phyloP scores from a whole-genome alignment of 78 protist species.

The slime mould (Dictyostelium discoideum) region dicty_2.7 NC_007089.4:1159001-1159500 shows the following conservation, averaged over 20 bases:
- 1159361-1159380: too few relatives aligned
- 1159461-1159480: too few relatives aligned
- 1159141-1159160: slow-evolving; percentile 69
- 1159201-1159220: not conserved
- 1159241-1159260: too few relatives aligned
- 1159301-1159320: too few relatives aligned
- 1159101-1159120: slow-evolving; percentile 88
- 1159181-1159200: slow-evolving; percentile 48
- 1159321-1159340: too few relatives aligned
- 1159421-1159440: too few relatives aligned
- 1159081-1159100: slow-evolving; percentile 75
- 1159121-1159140: slow-evolving; percentile 56
- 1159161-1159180: slow-evolving; percentile 81
- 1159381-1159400: too few relatives aligned
- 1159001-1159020: slow-evolving; percentile 91
- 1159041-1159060: slow-evolving; percentile 94
- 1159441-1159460: too few relatives aligned
- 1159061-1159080: slow-evolving; percentile 88
- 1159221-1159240: not conserved
- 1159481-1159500: too few relatives aligned
- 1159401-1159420: too few relatives aligned
- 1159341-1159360: too few relatives aligned
- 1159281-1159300: too few relatives aligned
- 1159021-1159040: slow-evolving; percentile 96
- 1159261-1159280: not conserved